Evolutionary conservation across 768 basidiomycete genomes (phyloP), one percentile per base, ranked within the genome.

Genomic region (Strobilomyces echinocephalus): DNA sequence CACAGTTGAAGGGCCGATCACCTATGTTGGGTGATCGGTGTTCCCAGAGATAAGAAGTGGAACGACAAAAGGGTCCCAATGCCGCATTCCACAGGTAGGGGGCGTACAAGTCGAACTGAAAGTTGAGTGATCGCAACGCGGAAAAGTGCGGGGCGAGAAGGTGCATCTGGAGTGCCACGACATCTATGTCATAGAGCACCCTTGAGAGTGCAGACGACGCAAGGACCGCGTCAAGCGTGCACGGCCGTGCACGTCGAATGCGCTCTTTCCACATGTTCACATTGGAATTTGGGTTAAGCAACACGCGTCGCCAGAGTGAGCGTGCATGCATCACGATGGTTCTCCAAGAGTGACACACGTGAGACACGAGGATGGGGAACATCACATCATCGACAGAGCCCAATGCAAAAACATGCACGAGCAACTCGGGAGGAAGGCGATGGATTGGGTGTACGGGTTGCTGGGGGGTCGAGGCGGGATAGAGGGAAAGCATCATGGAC

Each of bases 71-170:
- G 21, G 72, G 75, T 5, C 82, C 81, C 38, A 88, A 73, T 20
- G 83, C 77, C 12, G 83, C 80, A 48, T 83, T 84, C 81, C 82
- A 85, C n/a, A 88, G 72, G 63, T 79, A 82, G 1, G 85, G 85
- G 4, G 79, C 73, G 50, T 82, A 81, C 15, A 76, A 72, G 35
- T 70, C 56, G 65, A 88, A 83, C 16, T 67, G 69, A 43, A 88
- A 76, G 49, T 80, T 73, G 15, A 89, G 74, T 12, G 85, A 86
- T 46, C 85, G 80, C 76, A 82, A 82, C 42, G 78, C 77, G 48
- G 71, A 71, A 47, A 85, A 71, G 59, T 79, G 72, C 5, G 68
- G 74, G 12, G 62, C 49, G 34, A 80, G 78, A 46, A 81, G 61
- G 60, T 83, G 79, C 77, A 87, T 81, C 59, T 81, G 80, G 71